Base-by-base conservation (phyloP, 2,329 filamentous ascomycete species). In the Leptographium flavum region DNA sequence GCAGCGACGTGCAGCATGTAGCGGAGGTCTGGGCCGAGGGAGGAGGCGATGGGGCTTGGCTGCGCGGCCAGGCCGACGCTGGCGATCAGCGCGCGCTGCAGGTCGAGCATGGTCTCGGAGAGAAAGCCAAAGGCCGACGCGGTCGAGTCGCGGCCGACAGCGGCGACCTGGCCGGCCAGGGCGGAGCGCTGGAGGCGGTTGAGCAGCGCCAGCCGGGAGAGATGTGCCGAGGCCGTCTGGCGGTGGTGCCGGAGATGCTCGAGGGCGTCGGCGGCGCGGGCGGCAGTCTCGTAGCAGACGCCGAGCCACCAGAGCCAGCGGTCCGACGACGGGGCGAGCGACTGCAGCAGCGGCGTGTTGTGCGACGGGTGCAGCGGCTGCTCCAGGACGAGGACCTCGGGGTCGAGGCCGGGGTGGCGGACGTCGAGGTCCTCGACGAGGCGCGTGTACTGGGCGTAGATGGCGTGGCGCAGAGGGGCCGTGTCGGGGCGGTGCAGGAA, bases 161-260 rank as follows among this genome's bases (percentile, higher is more conserved):
- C 67, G 13, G 73, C 67, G 17, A 79, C 69, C 15, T 69, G 67
- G 40, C 67, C 66, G 21, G 69, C 69, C 5, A 78, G 63, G 32
- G 69, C 63, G 2, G 78, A 80, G 47, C 78, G 66, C 56, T 82
- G 75, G 8, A 82, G 63, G 8, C 78, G 69, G 49, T 71, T 80
- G 50, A 81, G 60, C 2, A 66, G 64, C 7, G 71, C 72, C 5
- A 78, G 60, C 42, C 70, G 71, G 14, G 67, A 62, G 14, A 66
- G 59, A 33, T 64, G 63, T 22, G 19, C 19, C 41, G 67, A 9
- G 6, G 50, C 66, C 42, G 65, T 63, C 14, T 54, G 54, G 5
- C 62, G 60, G 42, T 74, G 66, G 0, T 54, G 46, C 13, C 67
- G 59, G 32, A 77, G 59, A 3, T 56, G 59, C 9, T 60, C 58